Percentiles rank a stretch among this genome's conserved stretches.
Conservation (phyloP, 2,329 filamentous ascomycete genomes). For the Pseudophaeomoniella oleicola region DNA sequence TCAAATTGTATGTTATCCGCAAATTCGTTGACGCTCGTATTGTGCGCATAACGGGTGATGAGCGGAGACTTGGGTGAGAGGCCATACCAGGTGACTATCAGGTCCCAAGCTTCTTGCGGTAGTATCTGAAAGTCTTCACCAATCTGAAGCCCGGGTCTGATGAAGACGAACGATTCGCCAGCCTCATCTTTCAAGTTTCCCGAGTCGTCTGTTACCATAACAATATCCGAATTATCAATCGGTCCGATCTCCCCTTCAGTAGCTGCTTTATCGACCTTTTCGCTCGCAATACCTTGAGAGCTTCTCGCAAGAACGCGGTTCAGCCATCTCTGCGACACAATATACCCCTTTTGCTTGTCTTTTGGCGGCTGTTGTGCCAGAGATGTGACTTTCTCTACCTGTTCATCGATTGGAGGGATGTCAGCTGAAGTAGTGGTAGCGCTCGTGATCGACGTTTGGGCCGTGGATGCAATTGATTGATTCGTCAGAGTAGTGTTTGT, state of each 20-base stretch:
- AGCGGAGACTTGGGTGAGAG: conserved; percentile 52
- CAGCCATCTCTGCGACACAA: conserved; percentile 72
- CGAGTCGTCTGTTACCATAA: conserved; percentile 39
- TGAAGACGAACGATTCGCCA: conserved; percentile 49
- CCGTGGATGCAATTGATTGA: conserved; percentile 22
- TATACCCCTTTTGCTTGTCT: conserved; percentile 60
- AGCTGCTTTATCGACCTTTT: conserved; percentile 43
- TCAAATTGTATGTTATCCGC: conserved; percentile 66
- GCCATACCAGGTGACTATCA: conserved; percentile 72
- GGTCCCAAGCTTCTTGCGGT: conserved; percentile 65
- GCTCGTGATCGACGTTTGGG: conserved; percentile 14
- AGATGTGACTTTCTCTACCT: conserved; percentile 58
- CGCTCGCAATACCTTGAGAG: conserved; percentile 26
- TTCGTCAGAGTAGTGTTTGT: conserved; percentile 21
- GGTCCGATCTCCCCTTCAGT: conserved; percentile 55
- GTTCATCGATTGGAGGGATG: conserved; percentile 44
- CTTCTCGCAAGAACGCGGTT: conserved; percentile 54
- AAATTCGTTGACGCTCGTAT: conserved; percentile 34
- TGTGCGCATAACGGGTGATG: conserved; percentile 63
- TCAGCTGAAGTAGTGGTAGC: conserved; percentile 10
- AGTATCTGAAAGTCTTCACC: conserved; percentile 64
- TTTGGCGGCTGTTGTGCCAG: conserved; percentile 35
- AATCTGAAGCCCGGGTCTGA: conserved; percentile 51
- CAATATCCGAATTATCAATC: conserved; percentile 75
- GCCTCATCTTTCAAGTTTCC: conserved; percentile 27